Base-by-base conservation (phyloP, 2,329 filamentous ascomycete genomes). In the Bipolaris bicolor region DNA sequence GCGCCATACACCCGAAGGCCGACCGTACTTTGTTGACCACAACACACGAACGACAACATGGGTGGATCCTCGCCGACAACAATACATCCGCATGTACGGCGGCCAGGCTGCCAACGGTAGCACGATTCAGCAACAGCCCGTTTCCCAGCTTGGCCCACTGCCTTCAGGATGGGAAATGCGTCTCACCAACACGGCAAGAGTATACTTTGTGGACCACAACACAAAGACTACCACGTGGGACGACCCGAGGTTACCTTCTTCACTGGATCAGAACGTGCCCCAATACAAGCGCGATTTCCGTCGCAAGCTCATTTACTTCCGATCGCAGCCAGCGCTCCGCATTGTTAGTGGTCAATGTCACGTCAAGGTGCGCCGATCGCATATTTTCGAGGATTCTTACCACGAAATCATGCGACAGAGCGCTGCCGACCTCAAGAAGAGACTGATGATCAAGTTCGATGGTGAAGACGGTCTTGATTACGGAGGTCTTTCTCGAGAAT, bases 191-290 rank as follows among this genome's bases (percentile, higher is more conserved):
- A 99, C 95, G 13, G 95, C 95, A 26, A 86, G 95, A 58, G 95
- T 99, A 15, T 99, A 99, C 80, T 99, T 99, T 77, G 95, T 99
- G 43, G 95, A 99, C 72, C 95, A 99, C 81, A 99, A 99, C 80
- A 99, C 95, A 43, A 99, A 99, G 83, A 99, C 95, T 0, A 99
- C 95, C 3, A 99, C 95, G 1, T 99, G 95, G 95, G 95, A 99
- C 73, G 95, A 99, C 72, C 95, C 95, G 34, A 87, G 95, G 72
- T 81, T 99, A 66, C 95, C 95, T 22, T 98, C 94, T 2, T 98
- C 95, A 0, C 82, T 99, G 60, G 95, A 99, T 70, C 95, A 99
- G 79, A 97, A 97, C 61, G 95, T 99, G 49, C 95, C 95, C 50
- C 95, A 99, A 80, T 99, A 99, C 82, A 99, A 99, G 87, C 91